These are phyloP conservation scores for Graphiopsis chlorocephala DNA, from an alignment of 2,329 filamentous ascomycete species.

Conservation along the genomic window DNA sequence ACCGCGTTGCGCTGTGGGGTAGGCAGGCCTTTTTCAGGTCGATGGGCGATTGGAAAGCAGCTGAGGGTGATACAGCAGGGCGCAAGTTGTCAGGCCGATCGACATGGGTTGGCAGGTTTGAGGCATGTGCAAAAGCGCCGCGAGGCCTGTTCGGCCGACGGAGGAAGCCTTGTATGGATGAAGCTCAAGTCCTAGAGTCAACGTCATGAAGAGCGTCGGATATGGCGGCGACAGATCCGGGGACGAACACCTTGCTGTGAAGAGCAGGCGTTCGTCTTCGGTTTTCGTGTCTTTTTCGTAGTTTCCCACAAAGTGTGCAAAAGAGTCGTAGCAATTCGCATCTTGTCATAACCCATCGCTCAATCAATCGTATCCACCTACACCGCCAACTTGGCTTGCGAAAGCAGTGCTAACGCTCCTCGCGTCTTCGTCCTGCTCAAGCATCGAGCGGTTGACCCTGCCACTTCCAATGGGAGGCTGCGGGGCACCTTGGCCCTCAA, in stretches of 20 bases:
- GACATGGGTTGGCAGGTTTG: background rate
- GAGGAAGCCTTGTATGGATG: conserved; percentile 1
- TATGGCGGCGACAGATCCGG: background rate
- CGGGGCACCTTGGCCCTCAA: conserved; percentile 59
- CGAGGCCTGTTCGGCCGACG: background rate
- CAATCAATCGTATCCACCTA: conserved; percentile 22
- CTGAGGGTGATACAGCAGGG: background rate
- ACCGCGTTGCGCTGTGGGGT: background rate
- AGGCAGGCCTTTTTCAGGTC: background rate
- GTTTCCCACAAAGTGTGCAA: conserved; percentile 13
- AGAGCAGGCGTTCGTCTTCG: conserved; percentile 3
- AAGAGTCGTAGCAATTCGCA: conserved; percentile 11
- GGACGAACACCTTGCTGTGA: background rate
- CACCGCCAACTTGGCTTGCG: conserved; percentile 79
- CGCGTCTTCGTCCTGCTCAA: conserved; percentile 78
- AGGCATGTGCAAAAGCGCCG: background rate
- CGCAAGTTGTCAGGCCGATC: background rate
- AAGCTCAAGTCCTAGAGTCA: conserved; percentile 3
- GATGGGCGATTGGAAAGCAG: background rate
- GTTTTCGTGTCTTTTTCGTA: conserved; percentile 3
- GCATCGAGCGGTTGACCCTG: conserved; percentile 46
- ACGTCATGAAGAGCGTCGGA: conserved; percentile 3
- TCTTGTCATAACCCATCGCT: conserved; percentile 6
- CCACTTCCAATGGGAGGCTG: conserved; percentile 59
- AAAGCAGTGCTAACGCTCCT: conserved; percentile 96